Evolutionary conservation across 176 grass and related monocot species (phyloP).

Genomic region (Hordeum marinum): DNA sequence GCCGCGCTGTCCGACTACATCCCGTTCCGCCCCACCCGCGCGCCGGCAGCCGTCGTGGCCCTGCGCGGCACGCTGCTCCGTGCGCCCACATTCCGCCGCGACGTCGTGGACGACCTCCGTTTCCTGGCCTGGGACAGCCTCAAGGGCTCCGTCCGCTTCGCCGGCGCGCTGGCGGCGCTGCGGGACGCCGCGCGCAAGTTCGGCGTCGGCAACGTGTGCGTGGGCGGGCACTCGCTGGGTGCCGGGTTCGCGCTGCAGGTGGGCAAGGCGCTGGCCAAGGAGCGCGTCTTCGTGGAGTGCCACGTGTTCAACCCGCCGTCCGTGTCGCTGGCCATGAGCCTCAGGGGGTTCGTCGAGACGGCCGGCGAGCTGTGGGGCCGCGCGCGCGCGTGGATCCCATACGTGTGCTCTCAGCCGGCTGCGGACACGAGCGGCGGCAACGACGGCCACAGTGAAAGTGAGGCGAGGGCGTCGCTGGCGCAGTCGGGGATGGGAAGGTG

Average conservation of each 20-base stretch:
- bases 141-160: conserved; percentile 75
- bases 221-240: conserved; percentile 72
- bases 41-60: conserved; percentile 48
- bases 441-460: background rate
- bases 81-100: conserved; percentile 46
- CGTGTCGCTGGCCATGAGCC: conserved; percentile 69
- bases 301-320: conserved; percentile 90
- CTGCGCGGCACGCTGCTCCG: conserved; percentile 67
- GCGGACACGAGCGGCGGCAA: background rate
- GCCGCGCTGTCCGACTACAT: conserved; percentile 41
- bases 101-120: conserved; percentile 63
- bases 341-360: conserved; percentile 50
- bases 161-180: conserved; percentile 50
- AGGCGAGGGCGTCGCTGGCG: conserved; percentile 16
- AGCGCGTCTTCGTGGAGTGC: conserved; percentile 72
- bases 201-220: conserved; percentile 37
- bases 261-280: conserved; percentile 73
- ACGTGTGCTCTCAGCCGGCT: background rate
- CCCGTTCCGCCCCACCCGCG: conserved; percentile 47
- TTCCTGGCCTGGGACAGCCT: conserved; percentile 78
- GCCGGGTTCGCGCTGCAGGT: conserved; percentile 83
- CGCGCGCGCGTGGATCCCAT: conserved; percentile 39
- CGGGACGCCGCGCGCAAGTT: conserved; percentile 24
- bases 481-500: conserved; percentile 35
- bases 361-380: conserved; percentile 59